Evolutionary conservation across 2,329 filamentous ascomycete species (phyloP).

Genomic region (Trichoderma pleuroti): DNA sequence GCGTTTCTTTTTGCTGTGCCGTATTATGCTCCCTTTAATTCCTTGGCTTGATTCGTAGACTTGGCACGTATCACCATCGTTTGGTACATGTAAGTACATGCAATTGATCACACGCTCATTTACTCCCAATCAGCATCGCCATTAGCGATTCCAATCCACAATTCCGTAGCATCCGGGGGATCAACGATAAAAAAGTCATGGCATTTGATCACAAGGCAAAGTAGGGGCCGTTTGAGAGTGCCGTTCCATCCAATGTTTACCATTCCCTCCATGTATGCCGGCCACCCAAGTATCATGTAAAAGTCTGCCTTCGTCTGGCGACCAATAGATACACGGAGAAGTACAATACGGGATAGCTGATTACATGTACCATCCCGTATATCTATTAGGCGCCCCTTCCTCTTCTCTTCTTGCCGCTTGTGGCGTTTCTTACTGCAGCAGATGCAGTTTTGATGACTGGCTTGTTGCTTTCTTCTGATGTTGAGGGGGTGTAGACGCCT

Average conservation of each 20-base stretch:
- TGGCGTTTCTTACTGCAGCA: neutral
- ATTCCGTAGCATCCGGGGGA: neutral
- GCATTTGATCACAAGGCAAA: neutral
- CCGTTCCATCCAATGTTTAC: neutral
- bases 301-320: neutral
- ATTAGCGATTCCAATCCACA: neutral
- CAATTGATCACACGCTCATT: neutral
- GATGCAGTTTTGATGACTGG: neutral
- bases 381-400: no score
- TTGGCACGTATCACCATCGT: neutral
- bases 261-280: neutral
- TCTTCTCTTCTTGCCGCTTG: neutral
- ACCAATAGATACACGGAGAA: no score
- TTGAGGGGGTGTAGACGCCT: neutral
- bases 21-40: neutral
- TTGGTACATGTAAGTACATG: neutral
- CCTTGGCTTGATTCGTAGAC: neutral
- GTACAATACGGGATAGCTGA: no score
- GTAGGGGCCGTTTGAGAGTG: neutral
- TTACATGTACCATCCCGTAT: no score
- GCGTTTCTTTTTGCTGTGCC: neutral
- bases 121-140: neutral
- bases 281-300: neutral
- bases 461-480: neutral
- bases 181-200: neutral